Percentiles rank a stretch among this genome's conserved stretches.
phyloP scores from a whole-genome alignment of 2,329 filamentous ascomycete genomes.

The Verticillium dahliae region DNA sequence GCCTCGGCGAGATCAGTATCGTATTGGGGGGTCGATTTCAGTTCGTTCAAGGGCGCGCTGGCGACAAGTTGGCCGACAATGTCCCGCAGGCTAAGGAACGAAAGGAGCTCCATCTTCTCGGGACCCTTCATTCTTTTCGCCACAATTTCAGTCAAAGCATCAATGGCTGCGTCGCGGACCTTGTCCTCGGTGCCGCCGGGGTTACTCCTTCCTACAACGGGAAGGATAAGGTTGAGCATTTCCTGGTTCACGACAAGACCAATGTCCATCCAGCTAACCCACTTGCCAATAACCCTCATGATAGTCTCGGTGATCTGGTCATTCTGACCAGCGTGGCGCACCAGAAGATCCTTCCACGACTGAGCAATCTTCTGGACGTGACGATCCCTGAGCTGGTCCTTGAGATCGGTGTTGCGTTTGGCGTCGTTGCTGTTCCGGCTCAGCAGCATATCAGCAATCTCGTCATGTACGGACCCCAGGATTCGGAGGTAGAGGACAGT shows the following conservation, averaged over 20 bases:
- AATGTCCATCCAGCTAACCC: constrained; percentile 99
- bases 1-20: constrained; percentile 94
- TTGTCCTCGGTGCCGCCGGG: constrained; percentile 60
- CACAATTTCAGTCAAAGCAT: constrained; percentile 92
- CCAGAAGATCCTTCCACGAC: constrained; percentile 88
- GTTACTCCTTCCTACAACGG: constrained; percentile 74
- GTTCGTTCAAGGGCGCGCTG: constrained; percentile 73
- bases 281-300: constrained; percentile 86
- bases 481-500: constrained; percentile 85
- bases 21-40: constrained; percentile 76
- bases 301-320: constrained; percentile 78
- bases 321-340: constrained; percentile 65
- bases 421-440: constrained; percentile 71
- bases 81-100: constrained; percentile 78
- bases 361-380: constrained; percentile 83
- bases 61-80: constrained; percentile 81
- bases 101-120: constrained; percentile 92
- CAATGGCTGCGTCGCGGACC: constrained; percentile 84
- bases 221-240: constrained; percentile 78
- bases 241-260: constrained; percentile 83
- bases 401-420: constrained; percentile 81
- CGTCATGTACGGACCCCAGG: constrained; percentile 85
- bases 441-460: constrained; percentile 90
- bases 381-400: constrained; percentile 79
- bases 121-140: constrained; percentile 94